Evolutionary conservation across 345 rosid species (phyloP).

Genomic region (Cardamine resedifolia): DNA sequence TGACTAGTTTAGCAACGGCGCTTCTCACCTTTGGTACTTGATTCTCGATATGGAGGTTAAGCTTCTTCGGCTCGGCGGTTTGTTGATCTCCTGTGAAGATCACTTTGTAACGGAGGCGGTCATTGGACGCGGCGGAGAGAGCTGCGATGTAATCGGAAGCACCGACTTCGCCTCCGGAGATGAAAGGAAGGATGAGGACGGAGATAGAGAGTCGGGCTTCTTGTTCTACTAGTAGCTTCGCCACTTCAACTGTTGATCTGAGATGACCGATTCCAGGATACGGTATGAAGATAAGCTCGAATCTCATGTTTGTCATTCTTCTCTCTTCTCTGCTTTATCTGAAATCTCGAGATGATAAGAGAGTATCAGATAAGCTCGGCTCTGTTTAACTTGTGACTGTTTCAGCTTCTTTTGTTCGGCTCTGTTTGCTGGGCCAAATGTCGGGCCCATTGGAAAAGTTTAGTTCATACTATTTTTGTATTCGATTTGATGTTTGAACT

Average conservation of each 20-base stretch:
- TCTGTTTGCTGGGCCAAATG: not conserved
- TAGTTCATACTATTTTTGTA: no score
- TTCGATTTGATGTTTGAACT: no score
- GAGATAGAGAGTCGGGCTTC: slow-evolving; percentile 38
- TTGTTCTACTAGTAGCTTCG: slow-evolving; percentile 35
- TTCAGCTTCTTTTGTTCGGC: not conserved
- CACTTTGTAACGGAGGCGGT: slow-evolving; percentile 12
- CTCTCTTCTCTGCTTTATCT: not conserved
- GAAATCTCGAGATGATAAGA: not conserved
- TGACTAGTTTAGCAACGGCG: slow-evolving; percentile 20
- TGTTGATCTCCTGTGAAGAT: slow-evolving; percentile 14
- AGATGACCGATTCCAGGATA: slow-evolving; percentile 42
- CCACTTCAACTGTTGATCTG: slow-evolving; percentile 34
- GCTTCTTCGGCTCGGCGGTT: not conserved
- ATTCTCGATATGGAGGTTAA: slow-evolving; percentile 15
- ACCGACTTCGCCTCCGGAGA: not conserved
- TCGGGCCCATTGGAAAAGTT: no score
- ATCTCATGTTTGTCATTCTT: slow-evolving; percentile 19
- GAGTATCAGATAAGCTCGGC: not conserved
- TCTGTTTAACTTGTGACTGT: not conserved
- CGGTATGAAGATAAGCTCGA: slow-evolving; percentile 51
- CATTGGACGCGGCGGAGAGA: not conserved
- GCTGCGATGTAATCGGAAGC: slow-evolving; percentile 1
- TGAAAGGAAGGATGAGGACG: slow-evolving; percentile 33
- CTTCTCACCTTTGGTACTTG: slow-evolving; percentile 39